These are phyloP conservation scores for Triangularia verruculosa DNA, from an alignment of 2,329 filamentous ascomycete species.

Conservation along the genomic window DNA sequence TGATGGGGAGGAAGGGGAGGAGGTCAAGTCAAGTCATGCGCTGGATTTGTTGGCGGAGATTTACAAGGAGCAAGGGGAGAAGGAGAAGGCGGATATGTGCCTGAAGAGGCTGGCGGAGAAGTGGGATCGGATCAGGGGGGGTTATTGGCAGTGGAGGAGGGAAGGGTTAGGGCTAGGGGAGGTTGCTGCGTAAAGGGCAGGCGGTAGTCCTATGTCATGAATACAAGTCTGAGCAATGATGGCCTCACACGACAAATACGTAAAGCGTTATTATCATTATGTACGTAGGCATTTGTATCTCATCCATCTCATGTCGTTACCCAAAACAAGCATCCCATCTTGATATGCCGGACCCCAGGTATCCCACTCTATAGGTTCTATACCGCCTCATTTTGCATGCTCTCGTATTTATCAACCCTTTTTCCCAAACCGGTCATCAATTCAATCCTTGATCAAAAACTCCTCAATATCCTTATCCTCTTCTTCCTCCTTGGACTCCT, in stretches of 20 bases:
- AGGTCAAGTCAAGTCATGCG: conserved; percentile 61
- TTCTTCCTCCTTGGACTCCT: conserved; percentile 57
- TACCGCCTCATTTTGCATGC: not conserved
- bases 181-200: not conserved
- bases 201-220: not conserved
- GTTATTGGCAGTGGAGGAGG: conserved; percentile 86
- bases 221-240: not conserved
- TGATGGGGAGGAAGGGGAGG: conserved; percentile 42
- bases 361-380: too few relatives aligned
- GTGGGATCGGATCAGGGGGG: conserved; percentile 87
- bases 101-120: conserved; percentile 72
- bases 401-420: too few relatives aligned
- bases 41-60: conserved; percentile 72
- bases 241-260: not conserved
- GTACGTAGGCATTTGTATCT: not conserved
- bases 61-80: conserved; percentile 55
- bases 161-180: conserved; percentile 8
- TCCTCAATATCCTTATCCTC: conserved; percentile 75
- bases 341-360: not conserved
- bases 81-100: conserved; percentile 63
- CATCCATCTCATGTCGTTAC: not conserved
- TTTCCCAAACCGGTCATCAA: not conserved
- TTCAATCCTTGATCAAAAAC: conserved; percentile 50
- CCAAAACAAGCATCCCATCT: not conserved
- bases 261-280: not conserved